Evolutionary conservation across 495 filamentous ascomycete genomes (phyloP), one percentile per base, ranked within the genome.

Genomic region (Penicillium paradoxum): DNA sequence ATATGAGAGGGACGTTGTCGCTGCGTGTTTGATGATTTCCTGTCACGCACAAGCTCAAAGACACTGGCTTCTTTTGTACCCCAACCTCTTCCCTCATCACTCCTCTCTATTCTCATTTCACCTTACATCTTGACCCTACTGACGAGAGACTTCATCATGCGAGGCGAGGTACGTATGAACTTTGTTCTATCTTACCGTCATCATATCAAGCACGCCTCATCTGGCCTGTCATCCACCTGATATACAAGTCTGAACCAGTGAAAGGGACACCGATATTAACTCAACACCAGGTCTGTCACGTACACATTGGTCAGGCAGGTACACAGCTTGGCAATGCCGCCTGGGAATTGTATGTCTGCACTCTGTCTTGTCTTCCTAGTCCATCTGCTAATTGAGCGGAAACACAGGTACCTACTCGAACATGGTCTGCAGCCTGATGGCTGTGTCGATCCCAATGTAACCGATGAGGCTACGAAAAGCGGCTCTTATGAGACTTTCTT

Each of bases 221-320:
- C n/a, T n/a, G n/a, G n/a, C n/a, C n/a, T n/a, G n/a, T n/a, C 25
- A 25, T 44, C 25, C 3, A 11, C 39, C 6, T 21, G 11, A 25
- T 46, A 3, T 4, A 8, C n/a, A 14, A 27, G 22, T 24, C 22
- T 33, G 38, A 47, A 36, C 19, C 11, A 21, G 18, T 4, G 6
- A 6, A 14, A 37, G 13, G 1, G 24, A 37, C 8, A 10, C 0
- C 24, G 11, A 24, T 21, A 19, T 25, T 18, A 14, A 43, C 9
- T 17, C 13, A 8, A 43, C 22, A 37, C 22, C 49, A 95, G 88
- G 80, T 96, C 69, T 84, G 87, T 65, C 90, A 96, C 71, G 78
- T 96, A 64, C 90, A 96, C 69, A 83, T 96, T 67, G 90, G 90
- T 77, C 90, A 96, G 79, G 90, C 90, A 76, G 90, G 90, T 76